phyloP scores from a whole-genome alignment of 2,329 filamentous ascomycete species.

The Pseudocercospora musae region DNA sequence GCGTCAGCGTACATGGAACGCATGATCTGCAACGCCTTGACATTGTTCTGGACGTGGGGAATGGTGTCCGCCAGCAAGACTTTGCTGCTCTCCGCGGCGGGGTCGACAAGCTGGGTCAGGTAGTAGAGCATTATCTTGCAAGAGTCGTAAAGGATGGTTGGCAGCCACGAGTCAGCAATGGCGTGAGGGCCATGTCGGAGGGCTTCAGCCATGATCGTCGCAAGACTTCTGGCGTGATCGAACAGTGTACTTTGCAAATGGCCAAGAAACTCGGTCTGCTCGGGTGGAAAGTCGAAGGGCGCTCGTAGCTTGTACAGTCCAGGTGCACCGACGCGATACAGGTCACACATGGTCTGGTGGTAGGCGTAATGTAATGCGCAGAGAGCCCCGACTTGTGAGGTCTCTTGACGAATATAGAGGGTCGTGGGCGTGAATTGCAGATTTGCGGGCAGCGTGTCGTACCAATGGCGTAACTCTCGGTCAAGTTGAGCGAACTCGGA shows the following conservation, averaged over 20 bases:
- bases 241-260: slow-evolving; percentile 25
- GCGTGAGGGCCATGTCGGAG: slow-evolving; percentile 25
- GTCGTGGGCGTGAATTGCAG: slow-evolving; percentile 26
- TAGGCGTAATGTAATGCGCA: slow-evolving; percentile 25
- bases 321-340: slow-evolving; percentile 22
- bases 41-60: slow-evolving; percentile 24
- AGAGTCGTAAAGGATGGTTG: slow-evolving; percentile 26
- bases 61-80: slow-evolving; percentile 23
- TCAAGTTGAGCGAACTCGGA: slow-evolving; percentile 27
- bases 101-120: slow-evolving; percentile 25
- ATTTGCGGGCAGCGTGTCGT: slow-evolving; percentile 25
- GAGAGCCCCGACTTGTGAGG: slow-evolving; percentile 24
- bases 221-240: slow-evolving; percentile 23
- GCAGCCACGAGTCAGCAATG: slow-evolving; percentile 25
- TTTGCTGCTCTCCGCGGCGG: slow-evolving; percentile 19
- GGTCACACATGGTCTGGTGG: slow-evolving; percentile 28
- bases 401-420: slow-evolving; percentile 27
- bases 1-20: slow-evolving; percentile 26
- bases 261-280: slow-evolving; percentile 22
- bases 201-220: slow-evolving; percentile 25
- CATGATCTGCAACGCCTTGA: slow-evolving; percentile 27
- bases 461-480: slow-evolving; percentile 22
- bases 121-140: slow-evolving; percentile 29
- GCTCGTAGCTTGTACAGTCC: slow-evolving; percentile 24
- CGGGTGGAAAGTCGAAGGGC: slow-evolving; percentile 22